Evolutionary conservation across 805 yeast genomes (phyloP).

Genomic region (Spathaspora sp.): DNA sequence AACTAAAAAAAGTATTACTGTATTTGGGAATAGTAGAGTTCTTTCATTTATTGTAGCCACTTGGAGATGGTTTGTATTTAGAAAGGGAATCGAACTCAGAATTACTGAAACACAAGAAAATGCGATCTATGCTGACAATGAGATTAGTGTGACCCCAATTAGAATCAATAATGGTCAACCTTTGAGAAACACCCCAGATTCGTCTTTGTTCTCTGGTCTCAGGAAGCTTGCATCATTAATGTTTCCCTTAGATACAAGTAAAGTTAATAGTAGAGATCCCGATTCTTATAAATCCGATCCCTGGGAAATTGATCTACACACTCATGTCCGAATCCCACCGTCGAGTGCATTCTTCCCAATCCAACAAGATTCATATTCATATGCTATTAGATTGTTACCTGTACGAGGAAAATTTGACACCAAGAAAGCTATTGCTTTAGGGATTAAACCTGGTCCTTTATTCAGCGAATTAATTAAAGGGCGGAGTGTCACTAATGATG

Average conservation of each 20-base stretch:
- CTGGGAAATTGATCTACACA: constrained; percentile 34
- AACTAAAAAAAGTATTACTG: constrained; percentile 54
- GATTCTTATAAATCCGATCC: constrained; percentile 35
- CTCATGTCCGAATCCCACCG: constrained; percentile 31
- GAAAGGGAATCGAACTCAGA: constrained; percentile 61
- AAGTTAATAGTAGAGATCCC: constrained; percentile 35
- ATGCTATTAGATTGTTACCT: constrained; percentile 63
- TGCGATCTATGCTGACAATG: constrained; percentile 30
- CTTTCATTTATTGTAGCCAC: constrained; percentile 58
- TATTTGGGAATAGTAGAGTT: constrained; percentile 40
- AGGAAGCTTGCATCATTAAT: constrained; percentile 44
- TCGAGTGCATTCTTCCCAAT: constrained; percentile 18
- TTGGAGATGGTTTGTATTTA: constrained; percentile 84
- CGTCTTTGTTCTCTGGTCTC: constrained; percentile 14
- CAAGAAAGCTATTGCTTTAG: constrained; percentile 60
- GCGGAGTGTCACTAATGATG: constrained; percentile 47
- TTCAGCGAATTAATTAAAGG: constrained; percentile 63
- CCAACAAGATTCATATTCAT: constrained; percentile 53
- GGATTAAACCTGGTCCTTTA: constrained; percentile 62
- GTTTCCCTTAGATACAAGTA: constrained; percentile 52
- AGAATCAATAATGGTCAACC: constrained; percentile 13
- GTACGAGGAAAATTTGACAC: constrained; percentile 75
- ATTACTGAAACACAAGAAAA: constrained; percentile 28
- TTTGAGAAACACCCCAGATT: background rate
- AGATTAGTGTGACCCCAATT: constrained; percentile 37